These are phyloP conservation scores for Claviceps digitariae DNA, from an alignment of 2,329 filamentous ascomycete species.

Conservation along the genomic window DNA sequence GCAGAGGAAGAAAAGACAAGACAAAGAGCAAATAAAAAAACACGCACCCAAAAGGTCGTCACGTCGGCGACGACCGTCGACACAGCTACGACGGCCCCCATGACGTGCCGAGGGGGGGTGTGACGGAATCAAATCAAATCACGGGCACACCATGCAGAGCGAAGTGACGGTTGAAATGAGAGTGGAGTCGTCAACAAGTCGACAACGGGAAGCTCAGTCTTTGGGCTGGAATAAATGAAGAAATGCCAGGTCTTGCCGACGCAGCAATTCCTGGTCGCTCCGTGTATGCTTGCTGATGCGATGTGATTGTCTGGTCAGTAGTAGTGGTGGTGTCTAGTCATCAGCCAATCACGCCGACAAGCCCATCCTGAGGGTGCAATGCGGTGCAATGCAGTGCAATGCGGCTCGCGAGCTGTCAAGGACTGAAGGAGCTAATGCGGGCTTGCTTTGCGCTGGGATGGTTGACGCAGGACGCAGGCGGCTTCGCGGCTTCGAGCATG, in stretches of 20 bases:
- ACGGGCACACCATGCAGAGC: slow-evolving; percentile 11
- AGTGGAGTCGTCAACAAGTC: neutral
- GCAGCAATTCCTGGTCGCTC: neutral
- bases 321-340: no score
- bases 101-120: slow-evolving; percentile 25
- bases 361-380: neutral
- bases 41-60: slow-evolving; percentile 46
- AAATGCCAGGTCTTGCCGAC: neutral
- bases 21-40: neutral
- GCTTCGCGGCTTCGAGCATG: slow-evolving; percentile 10
- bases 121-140: slow-evolving; percentile 9
- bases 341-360: neutral
- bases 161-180: neutral
- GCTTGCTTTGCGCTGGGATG: neutral
- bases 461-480: no score
- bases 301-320: neutral
- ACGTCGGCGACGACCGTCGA: slow-evolving; percentile 49
- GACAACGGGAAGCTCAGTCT: neutral
- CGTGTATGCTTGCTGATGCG: neutral
- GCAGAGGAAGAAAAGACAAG: neutral
- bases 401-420: neutral
- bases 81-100: slow-evolving; percentile 33
- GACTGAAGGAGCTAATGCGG: neutral
- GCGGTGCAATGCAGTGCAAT: neutral
- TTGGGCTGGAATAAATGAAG: neutral